Percentiles rank a stretch among this genome's conserved stretches.
These are phyloP conservation scores for Cladosporium sp. DNA, from an alignment of 2,329 filamentous ascomycete genomes.

Conservation along the genomic window DNA sequence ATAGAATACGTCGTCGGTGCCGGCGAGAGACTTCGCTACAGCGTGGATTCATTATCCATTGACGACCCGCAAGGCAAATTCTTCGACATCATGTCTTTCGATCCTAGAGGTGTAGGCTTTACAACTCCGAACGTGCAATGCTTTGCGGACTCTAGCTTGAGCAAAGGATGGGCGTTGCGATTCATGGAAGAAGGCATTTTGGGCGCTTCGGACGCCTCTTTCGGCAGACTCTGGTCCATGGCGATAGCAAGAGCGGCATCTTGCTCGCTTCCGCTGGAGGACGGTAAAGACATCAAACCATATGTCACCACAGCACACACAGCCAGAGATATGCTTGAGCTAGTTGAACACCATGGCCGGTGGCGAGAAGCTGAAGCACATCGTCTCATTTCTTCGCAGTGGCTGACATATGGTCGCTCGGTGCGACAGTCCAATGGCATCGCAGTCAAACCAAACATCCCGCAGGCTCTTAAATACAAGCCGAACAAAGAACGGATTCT, in stretches of 20 bases:
- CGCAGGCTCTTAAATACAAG: slow-evolving; percentile 17
- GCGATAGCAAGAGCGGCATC: slow-evolving; percentile 30
- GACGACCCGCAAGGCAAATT: slow-evolving; percentile 29
- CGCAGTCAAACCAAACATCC: neutral
- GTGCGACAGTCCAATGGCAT: neutral
- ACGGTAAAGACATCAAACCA: slow-evolving; percentile 36
- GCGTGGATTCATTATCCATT: slow-evolving; percentile 16
- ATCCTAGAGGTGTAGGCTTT: slow-evolving; percentile 39
- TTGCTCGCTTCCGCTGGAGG: slow-evolving; percentile 24
- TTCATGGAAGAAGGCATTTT: slow-evolving; percentile 33
- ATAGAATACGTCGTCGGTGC: slow-evolving; percentile 26
- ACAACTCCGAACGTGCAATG: slow-evolving; percentile 34
- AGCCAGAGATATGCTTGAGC: slow-evolving; percentile 47
- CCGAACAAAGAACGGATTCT: slow-evolving; percentile 33
- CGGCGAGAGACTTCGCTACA: slow-evolving; percentile 20
- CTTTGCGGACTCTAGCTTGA: slow-evolving; percentile 28
- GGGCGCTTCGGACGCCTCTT: slow-evolving; percentile 36
- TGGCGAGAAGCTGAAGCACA: slow-evolving; percentile 28
- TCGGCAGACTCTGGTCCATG: slow-evolving; percentile 42
- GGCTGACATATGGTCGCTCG: neutral
- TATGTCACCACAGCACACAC: slow-evolving; percentile 46
- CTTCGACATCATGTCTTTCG: slow-evolving; percentile 44
- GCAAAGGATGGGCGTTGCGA: slow-evolving; percentile 36
- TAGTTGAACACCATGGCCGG: slow-evolving; percentile 40
- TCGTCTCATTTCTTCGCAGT: neutral